Evolutionary conservation across 1,139 yeast species (phyloP), one percentile per base, ranked within the genome.

Genomic region (Pneumocystis jirovecii): DNA sequence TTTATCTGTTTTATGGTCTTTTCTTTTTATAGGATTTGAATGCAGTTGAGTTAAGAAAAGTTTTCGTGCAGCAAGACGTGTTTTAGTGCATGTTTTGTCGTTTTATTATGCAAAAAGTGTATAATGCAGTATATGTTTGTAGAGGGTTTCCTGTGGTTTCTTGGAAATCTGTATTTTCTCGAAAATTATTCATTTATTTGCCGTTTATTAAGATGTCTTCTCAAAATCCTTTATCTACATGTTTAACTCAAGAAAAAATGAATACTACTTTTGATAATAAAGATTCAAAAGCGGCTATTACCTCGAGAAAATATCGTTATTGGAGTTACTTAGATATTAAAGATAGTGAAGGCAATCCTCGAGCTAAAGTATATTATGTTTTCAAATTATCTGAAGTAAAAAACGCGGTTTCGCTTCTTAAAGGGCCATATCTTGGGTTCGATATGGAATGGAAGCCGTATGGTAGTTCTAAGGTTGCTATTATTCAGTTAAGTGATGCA

Each of bases 381-480:
- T 35, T 39, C 4, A 39, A 59, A 37, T 59, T 25, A 35, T 37
- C 40, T 19, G 61, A 25, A 21, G 61, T 39, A 8, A 21, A 59
- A n/a, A 10, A 59, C 21, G 42, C 42, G 1, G 29, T 59, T 19
- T 39, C 40, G 10, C 40, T 59, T 19, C 42, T 59, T 19, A 35
- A 59, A 37, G 61, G 61, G 10, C 40, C 40, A 6, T 35, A 37
- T 59, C 42, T 59, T 35, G 61, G 61, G 19, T 59, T 59, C 19
- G 61, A 59, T 25, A 59, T 59, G 61, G 61, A 59, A 6, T 59
- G 61, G 61, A 35, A 35, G 61, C 61, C 61, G 1, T 19, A 37
- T 21, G 37, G 17, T 1, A 37, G 21, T 59, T 39, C 61, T 37
- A 59, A 59, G 19, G 29, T 59, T 39, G 40, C 61, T 35, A 19